These are phyloP conservation scores for Cornus kousa DNA, from an alignment of 148 eudicot species.

Conservation along the genomic window DNA sequence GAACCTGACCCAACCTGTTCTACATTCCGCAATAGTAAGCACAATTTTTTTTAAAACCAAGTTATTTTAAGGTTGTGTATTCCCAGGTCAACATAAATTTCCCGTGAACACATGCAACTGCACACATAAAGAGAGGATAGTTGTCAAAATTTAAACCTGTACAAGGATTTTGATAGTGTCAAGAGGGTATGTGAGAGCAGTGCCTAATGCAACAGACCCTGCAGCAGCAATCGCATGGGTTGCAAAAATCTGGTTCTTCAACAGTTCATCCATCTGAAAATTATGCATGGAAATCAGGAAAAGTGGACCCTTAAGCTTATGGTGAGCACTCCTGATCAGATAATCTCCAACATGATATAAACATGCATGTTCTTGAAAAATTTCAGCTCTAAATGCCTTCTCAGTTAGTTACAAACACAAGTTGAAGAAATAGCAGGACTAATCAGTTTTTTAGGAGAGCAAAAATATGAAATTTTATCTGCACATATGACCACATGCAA, in stretches of 20 bases:
- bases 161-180: conserved; percentile 74
- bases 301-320: background rate
- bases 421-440: no score
- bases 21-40: background rate
- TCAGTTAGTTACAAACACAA: no score
- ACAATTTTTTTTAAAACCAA: background rate
- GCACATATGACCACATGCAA: no score
- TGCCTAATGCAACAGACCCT: conserved; percentile 57
- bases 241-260: conserved; percentile 60
- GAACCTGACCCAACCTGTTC: conserved; percentile 64
- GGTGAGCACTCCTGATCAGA: no score
- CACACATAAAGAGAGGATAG: background rate
- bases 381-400: no score
- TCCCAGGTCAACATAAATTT: background rate
- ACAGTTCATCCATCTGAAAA: conserved; percentile 60
- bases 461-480: no score
- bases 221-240: conserved; percentile 71
- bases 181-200: conserved; percentile 70
- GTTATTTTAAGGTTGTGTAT: background rate
- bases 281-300: background rate
- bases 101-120: background rate
- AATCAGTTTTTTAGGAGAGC: no score
- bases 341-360: no score
- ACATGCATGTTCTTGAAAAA: no score
- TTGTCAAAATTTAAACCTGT: conserved; percentile 35